Percentiles rank a stretch among this genome's conserved stretches.
Evolutionary conservation across 495 filamentous ascomycete genomes (phyloP).

Genomic region (Polyplosphaeria fusca): DNA sequence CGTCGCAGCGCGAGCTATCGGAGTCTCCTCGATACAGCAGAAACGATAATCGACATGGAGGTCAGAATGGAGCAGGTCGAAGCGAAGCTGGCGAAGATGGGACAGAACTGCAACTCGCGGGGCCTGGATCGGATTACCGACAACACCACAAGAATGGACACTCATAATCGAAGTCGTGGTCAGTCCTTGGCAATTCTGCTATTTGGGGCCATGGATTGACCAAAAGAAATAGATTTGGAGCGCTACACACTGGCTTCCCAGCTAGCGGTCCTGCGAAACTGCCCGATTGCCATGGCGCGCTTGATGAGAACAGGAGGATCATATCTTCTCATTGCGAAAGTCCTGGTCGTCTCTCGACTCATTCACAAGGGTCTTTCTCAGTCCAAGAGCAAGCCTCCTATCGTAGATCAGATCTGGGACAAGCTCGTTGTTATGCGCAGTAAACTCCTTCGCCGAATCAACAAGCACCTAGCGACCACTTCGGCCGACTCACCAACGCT

Average conservation of each 20-base stretch:
- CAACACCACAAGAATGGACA: slow-evolving; percentile 60
- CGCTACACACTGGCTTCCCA: slow-evolving; percentile 59
- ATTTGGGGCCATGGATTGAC: slow-evolving; percentile 16
- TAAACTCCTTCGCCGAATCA: slow-evolving; percentile 62
- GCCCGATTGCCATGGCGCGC: slow-evolving; percentile 52
- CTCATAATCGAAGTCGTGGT: slow-evolving; percentile 44
- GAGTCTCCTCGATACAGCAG: slow-evolving; percentile 87
- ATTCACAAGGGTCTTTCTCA: slow-evolving; percentile 65
- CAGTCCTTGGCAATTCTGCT: slow-evolving; percentile 36
- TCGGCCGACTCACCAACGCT: slow-evolving; percentile 53
- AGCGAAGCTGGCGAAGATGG: slow-evolving; percentile 64
- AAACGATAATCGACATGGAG: slow-evolving; percentile 88
- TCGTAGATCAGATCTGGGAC: slow-evolving; percentile 60
- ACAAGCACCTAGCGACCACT: slow-evolving; percentile 59
- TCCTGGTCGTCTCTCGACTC: slow-evolving; percentile 71
- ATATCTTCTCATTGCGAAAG: slow-evolving; percentile 68
- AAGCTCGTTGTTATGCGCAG: slow-evolving; percentile 59
- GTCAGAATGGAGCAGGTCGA: slow-evolving; percentile 71
- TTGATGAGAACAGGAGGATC: slow-evolving; percentile 58
- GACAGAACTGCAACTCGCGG: slow-evolving; percentile 70
- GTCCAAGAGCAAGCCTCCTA: slow-evolving; percentile 47
- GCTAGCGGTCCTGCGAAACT: slow-evolving; percentile 60
- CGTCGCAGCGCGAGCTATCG: slow-evolving; percentile 74
- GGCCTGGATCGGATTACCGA: slow-evolving; percentile 64
- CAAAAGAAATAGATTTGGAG: slow-evolving; percentile 32